phyloP scores from a whole-genome alignment of 1,139 yeast species.

The Yamadazyma blattariae region DNA sequence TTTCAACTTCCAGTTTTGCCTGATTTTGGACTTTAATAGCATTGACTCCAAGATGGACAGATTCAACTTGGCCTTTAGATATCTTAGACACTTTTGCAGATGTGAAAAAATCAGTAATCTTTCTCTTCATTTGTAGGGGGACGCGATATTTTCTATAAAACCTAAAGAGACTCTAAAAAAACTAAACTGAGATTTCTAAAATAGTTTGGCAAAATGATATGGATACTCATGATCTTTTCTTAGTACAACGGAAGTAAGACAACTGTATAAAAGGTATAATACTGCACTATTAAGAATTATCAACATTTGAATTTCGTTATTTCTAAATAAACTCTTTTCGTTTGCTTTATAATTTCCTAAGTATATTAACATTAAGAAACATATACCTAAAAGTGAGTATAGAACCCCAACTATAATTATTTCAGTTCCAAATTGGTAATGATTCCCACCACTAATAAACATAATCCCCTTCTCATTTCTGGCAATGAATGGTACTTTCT shows the following conservation, averaged over 20 bases:
- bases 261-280: constrained; percentile 32
- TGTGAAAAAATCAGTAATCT: constrained; percentile 7
- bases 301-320: constrained; percentile 16
- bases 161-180: constrained; percentile 25
- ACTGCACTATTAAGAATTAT: constrained; percentile 18
- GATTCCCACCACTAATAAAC: constrained; percentile 59
- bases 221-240: constrained; percentile 44
- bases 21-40: too few relatives aligned
- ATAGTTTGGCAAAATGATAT: constrained; percentile 24
- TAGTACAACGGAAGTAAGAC: constrained; percentile 37
- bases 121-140: constrained; percentile 4
- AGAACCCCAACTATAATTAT: constrained; percentile 47
- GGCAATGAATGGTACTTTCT: constrained; percentile 63
- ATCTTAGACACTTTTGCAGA: not conserved
- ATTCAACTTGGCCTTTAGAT: too few relatives aligned
- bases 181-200: constrained; percentile 1
- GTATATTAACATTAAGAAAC: constrained; percentile 36
- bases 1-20: not conserved
- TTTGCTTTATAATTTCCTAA: constrained; percentile 31
- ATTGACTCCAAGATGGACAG: too few relatives aligned
- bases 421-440: constrained; percentile 71
- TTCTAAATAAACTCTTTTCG: constrained; percentile 17
- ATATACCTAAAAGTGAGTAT: constrained; percentile 43
- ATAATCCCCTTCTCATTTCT: constrained; percentile 45
- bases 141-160: constrained; percentile 2